These are phyloP conservation scores for Ricinus communis DNA, from an alignment of 345 rosid species.

Conservation along the genomic window DNA sequence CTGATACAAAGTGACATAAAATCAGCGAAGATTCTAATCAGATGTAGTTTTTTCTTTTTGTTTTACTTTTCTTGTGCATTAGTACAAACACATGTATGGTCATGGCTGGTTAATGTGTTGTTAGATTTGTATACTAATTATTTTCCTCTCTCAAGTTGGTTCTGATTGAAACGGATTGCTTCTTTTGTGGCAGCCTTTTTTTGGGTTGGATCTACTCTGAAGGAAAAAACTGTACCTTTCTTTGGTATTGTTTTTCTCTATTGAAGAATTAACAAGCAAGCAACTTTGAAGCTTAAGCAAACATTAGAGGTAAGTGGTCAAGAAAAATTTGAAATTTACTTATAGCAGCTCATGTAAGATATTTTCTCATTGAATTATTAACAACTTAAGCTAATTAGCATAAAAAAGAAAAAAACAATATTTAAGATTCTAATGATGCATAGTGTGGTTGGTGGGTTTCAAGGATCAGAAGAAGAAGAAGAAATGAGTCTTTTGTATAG, in stretches of 20 bases:
- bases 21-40: conserved; percentile 2
- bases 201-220: conserved; percentile 11
- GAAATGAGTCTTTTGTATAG: conserved; percentile 46
- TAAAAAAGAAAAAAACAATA: neutral
- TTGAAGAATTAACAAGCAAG: conserved; percentile 17
- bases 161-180: neutral
- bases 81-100: neutral
- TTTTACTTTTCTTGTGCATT: conserved; percentile 1
- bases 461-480: conserved; percentile 21
- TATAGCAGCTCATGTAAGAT: neutral
- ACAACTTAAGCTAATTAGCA: neutral
- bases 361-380: neutral
- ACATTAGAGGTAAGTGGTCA: neutral
- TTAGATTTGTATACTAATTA: neutral
- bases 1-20: neutral
- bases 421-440: too few species aligned
- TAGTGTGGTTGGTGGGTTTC: neutral
- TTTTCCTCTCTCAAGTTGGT: neutral
- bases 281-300: conserved; percentile 9
- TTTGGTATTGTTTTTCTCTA: neutral
- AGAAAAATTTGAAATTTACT: conserved; percentile 3
- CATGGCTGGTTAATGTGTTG: neutral
- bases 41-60: too few species aligned
- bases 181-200: conserved; percentile 1
- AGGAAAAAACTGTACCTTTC: conserved; percentile 2